phyloP scores from a whole-genome alignment of 176 grass and related monocot genomes.

The Aechmea fasciata region DNA sequence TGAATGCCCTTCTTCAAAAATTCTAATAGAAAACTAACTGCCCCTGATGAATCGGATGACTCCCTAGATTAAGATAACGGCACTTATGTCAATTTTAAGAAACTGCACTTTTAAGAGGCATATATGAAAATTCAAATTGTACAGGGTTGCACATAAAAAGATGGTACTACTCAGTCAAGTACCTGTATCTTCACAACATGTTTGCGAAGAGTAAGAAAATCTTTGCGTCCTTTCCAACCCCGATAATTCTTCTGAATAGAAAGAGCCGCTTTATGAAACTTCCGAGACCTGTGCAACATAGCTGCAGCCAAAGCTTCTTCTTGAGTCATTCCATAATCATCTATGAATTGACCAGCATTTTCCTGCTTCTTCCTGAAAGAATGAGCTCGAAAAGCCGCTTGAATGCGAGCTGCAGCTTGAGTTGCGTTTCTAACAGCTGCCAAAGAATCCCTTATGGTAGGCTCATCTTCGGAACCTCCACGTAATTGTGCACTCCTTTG shows the following conservation, averaged over 20 bases:
- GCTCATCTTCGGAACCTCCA: conserved; percentile 70
- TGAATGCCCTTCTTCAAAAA: no score
- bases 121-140: no score
- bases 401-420: conserved; percentile 90
- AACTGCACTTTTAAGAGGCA: no score
- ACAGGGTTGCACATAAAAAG: no score
- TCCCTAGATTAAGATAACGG: no score
- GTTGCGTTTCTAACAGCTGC: conserved; percentile 92
- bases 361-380: conserved; percentile 84
- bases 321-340: conserved; percentile 91
- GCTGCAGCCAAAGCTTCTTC: conserved; percentile 67
- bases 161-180: not conserved
- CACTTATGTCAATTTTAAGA: no score
- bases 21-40: no score
- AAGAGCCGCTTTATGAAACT: conserved; percentile 82
- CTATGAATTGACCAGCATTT: conserved; percentile 30
- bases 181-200: conserved; percentile 98
- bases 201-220: conserved; percentile 65
- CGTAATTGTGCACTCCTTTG: conserved; percentile 39
- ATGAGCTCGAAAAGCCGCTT: conserved; percentile 87
- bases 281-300: conserved; percentile 40
- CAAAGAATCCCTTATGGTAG: conserved; percentile 84
- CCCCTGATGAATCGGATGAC: no score
- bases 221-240: conserved; percentile 87
- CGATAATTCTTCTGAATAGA: conserved; percentile 94